phyloP scores from a whole-genome alignment of 2,329 filamentous ascomycete genomes.

The Epichloe bromicola region DNA sequence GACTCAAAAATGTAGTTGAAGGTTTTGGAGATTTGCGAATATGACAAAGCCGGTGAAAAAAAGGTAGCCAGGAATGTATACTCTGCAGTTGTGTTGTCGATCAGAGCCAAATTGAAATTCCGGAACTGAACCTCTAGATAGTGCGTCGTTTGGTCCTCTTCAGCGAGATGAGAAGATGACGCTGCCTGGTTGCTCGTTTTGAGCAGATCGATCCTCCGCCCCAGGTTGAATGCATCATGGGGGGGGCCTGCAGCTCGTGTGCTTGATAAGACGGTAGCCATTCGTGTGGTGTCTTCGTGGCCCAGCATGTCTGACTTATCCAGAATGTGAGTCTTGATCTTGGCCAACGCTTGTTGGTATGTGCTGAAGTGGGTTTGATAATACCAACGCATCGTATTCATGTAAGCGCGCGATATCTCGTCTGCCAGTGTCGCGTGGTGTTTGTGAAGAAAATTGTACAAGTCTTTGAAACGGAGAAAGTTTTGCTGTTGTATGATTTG shows the following conservation, averaged over 20 bases:
- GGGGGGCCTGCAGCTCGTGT: slow-evolving; percentile 36
- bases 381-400: slow-evolving; percentile 99
- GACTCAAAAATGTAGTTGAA: slow-evolving; percentile 84
- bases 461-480: slow-evolving; percentile 76
- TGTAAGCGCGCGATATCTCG: slow-evolving; percentile 85
- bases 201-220: slow-evolving; percentile 72
- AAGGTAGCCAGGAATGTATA: slow-evolving; percentile 89
- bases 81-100: slow-evolving; percentile 89
- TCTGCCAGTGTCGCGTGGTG: slow-evolving; percentile 75
- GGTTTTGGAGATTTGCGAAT: slow-evolving; percentile 65
- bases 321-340: slow-evolving; percentile 68
- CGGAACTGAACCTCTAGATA: slow-evolving; percentile 85
- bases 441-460: slow-evolving; percentile 73
- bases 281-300: slow-evolving; percentile 58
- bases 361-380: slow-evolving; percentile 83
- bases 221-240: slow-evolving; percentile 82
- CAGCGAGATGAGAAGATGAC: slow-evolving; percentile 75
- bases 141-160: slow-evolving; percentile 76
- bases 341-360: slow-evolving; percentile 73
- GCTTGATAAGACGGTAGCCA: slow-evolving; percentile 43
- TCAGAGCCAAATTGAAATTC: slow-evolving; percentile 84
- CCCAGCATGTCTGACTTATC: slow-evolving; percentile 78
- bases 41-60: slow-evolving; percentile 67
- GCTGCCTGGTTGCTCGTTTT: slow-evolving; percentile 61
- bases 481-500: slow-evolving; percentile 93